Evolutionary conservation across 768 basidiomycete species (phyloP).

Genomic region (Russula lepida): DNA sequence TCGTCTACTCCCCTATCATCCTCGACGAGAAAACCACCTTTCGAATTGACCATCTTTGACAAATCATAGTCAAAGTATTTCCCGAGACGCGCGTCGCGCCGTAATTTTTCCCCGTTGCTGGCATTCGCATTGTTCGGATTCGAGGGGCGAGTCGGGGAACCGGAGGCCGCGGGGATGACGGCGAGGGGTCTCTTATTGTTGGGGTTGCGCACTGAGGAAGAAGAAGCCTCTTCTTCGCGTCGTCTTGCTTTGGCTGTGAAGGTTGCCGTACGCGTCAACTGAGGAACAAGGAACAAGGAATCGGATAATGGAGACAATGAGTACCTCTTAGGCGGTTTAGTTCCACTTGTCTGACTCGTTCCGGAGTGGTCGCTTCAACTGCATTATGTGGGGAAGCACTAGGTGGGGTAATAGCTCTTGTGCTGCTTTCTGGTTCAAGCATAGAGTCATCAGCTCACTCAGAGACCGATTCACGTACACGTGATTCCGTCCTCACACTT

Average conservation of each 20-base stretch:
- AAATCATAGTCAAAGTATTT: constrained; percentile 97
- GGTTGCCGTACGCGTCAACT: background rate
- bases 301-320: background rate
- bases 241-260: constrained; percentile 64
- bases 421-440: background rate
- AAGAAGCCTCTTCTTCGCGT: constrained; percentile 55
- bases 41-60: constrained; percentile 93
- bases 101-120: constrained; percentile 41
- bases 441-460: background rate
- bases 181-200: constrained; percentile 70
- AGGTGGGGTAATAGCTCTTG: constrained; percentile 36
- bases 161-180: constrained; percentile 47
- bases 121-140: constrained; percentile 23
- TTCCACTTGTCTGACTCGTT: constrained; percentile 65
- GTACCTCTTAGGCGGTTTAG: constrained; percentile 72
- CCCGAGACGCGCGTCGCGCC: constrained; percentile 71
- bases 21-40: constrained; percentile 91
- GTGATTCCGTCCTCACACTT: background rate
- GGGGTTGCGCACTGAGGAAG: constrained; percentile 47
- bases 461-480: no score
- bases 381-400: constrained; percentile 20
- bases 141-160: constrained; percentile 47
- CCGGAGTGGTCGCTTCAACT: constrained; percentile 47
- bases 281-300: background rate
- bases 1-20: constrained; percentile 80